Evolutionary conservation across 768 basidiomycete species (phyloP).

Genomic region (Holtermannia corniformis): DNA sequence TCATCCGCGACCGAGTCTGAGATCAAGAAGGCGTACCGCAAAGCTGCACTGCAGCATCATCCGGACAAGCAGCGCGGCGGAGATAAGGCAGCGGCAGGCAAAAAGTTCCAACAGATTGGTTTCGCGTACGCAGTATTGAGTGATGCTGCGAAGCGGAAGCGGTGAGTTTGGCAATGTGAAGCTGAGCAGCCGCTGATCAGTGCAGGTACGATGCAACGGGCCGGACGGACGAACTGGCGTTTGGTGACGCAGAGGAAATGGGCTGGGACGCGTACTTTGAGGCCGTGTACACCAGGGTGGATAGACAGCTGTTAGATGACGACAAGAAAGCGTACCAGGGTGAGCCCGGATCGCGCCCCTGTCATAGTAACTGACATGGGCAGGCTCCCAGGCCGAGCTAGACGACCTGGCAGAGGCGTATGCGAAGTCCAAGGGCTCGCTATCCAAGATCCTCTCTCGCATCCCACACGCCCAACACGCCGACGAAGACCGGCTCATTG

Average conservation of each 20-base stretch:
- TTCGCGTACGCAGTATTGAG: constrained; percentile 85
- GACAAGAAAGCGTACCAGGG: constrained; percentile 94
- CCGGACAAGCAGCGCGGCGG: constrained; percentile 70
- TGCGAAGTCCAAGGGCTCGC: constrained; percentile 57
- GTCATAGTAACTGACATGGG: constrained; percentile 8
- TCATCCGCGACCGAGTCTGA: constrained; percentile 53
- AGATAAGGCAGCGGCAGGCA: constrained; percentile 58
- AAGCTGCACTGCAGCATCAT: constrained; percentile 68
- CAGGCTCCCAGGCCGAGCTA: constrained; percentile 78
- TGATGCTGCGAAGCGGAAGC: constrained; percentile 61
- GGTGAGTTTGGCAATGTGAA: constrained; percentile 22
- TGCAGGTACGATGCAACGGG: constrained; percentile 69
- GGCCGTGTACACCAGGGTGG: constrained; percentile 76
- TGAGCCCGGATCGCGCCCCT: constrained; percentile 31
- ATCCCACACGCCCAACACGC: constrained; percentile 75
- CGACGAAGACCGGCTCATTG: constrained; percentile 78
- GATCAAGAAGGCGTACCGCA: constrained; percentile 76
- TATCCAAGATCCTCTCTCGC: constrained; percentile 70
- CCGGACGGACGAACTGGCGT: constrained; percentile 66
- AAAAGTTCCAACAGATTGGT: constrained; percentile 73
- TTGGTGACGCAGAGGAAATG: constrained; percentile 58
- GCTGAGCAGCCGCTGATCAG: neutral
- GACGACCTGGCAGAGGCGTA: constrained; percentile 72
- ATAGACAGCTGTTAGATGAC: constrained; percentile 75
- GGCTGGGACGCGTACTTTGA: constrained; percentile 97